phyloP scores from a whole-genome alignment of 2,329 filamentous ascomycete genomes.

The Fusarium sp. region DNA sequence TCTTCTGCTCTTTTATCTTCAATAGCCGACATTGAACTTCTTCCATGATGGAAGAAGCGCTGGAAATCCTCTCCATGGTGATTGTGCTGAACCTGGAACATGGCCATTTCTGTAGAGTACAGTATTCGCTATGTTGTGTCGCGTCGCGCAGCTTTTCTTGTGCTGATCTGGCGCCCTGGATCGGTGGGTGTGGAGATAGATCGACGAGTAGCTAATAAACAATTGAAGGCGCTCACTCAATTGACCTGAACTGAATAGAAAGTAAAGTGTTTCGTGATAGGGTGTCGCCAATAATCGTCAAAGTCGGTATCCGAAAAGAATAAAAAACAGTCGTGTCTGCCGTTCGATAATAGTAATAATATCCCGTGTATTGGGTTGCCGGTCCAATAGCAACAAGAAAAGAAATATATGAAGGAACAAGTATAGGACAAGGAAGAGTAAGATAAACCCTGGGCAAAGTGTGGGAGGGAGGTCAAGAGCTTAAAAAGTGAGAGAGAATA shows the following conservation, averaged over 20 bases:
- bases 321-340: not conserved
- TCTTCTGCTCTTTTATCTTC: constrained; percentile 45
- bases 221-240: not conserved
- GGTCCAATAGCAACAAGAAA: constrained; percentile 7
- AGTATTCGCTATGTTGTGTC: not conserved
- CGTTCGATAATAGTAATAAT: constrained; percentile 6
- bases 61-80: constrained; percentile 45
- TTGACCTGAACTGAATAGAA: not conserved
- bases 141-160: not conserved
- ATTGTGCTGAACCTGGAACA: constrained; percentile 45
- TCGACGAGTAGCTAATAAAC: constrained; percentile 3
- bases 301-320: not conserved
- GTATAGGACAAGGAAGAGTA: constrained; percentile 30
- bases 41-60: constrained; percentile 43
- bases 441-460: not conserved
- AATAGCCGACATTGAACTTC: constrained; percentile 45
- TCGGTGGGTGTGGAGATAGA: constrained; percentile 22
- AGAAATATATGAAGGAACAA: constrained; percentile 5
- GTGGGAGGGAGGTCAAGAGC: not conserved
- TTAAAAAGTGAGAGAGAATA: constrained; percentile 17
- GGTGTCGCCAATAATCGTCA: not conserved
- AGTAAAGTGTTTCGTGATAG: not conserved
- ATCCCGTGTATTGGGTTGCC: constrained; percentile 5
- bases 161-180: not conserved
- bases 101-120: constrained; percentile 14